A percentile compares a stretch with the other conserved stretches of the same genome.
Conservation (phyloP, 352 stramenopile species). For the Phytophthora constricta region DNA sequence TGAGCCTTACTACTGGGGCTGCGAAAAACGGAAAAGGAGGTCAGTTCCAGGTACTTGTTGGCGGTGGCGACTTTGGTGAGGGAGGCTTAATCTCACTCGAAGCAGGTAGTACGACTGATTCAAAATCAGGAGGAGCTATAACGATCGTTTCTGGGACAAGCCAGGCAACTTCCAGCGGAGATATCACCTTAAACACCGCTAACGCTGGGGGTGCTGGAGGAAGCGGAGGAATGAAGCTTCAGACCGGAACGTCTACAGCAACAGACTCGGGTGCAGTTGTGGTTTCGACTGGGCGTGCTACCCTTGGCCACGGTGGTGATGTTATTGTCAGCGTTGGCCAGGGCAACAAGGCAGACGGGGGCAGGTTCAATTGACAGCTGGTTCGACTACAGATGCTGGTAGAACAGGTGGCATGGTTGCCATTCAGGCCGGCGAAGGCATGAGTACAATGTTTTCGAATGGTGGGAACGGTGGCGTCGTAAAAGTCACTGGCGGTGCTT, state of each 20-base stretch:
- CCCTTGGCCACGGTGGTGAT: conserved; percentile 66
- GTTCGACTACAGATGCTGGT: conserved; percentile 51
- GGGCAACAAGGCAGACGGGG: conserved; percentile 61
- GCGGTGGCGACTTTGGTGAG: conserved; percentile 79
- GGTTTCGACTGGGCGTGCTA: conserved; percentile 59
- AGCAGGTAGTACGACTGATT: conserved; percentile 74
- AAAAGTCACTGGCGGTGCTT: conserved; percentile 80
- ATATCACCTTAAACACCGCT: conserved; percentile 64
- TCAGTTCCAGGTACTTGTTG: conserved; percentile 57
- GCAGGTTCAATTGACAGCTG: conserved; percentile 76
- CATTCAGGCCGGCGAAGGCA: conserved; percentile 68
- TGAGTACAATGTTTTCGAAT: conserved; percentile 66
- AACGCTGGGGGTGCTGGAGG: conserved; percentile 64
- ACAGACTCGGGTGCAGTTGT: conserved; percentile 63
- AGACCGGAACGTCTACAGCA: conserved; percentile 61
- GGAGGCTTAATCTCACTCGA: conserved; percentile 80
- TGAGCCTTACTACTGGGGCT: conserved; percentile 60
- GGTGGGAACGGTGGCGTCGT: conserved; percentile 90
- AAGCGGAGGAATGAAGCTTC: conserved; percentile 63
- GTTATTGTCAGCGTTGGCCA: conserved; percentile 58
- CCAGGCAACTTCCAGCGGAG: conserved; percentile 68
- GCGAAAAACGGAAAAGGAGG: conserved; percentile 60
- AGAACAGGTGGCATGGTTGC: conserved; percentile 56
- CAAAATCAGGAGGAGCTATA: conserved; percentile 70
- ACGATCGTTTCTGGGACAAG: conserved; percentile 65